Conservation (phyloP, 2,329 filamentous ascomycete genomes). For the Alternaria incomplexa region DNA sequence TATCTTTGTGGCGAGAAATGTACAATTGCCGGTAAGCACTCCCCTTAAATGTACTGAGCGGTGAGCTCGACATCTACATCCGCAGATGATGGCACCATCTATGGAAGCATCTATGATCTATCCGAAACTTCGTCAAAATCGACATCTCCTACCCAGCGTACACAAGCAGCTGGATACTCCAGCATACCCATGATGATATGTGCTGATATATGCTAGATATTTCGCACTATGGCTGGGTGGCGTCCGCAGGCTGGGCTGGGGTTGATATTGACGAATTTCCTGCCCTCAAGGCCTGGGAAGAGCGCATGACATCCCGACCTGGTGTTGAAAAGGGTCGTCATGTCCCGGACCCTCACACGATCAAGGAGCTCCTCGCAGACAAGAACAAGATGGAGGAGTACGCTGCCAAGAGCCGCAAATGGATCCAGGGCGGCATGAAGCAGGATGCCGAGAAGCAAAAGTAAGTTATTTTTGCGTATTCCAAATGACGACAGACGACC, state of each 20-base stretch:
- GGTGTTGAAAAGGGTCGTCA: constrained; percentile 78
- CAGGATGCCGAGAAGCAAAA: constrained; percentile 56
- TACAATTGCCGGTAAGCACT: constrained; percentile 55
- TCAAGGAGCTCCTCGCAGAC: constrained; percentile 65
- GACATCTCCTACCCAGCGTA: not conserved
- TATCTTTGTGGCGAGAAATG: constrained; percentile 68
- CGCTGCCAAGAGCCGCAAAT: constrained; percentile 60
- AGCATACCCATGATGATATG: not conserved
- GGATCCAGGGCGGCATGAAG: constrained; percentile 75
- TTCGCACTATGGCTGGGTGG: constrained; percentile 79
- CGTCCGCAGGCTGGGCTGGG: constrained; percentile 64
- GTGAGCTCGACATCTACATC: not conserved
- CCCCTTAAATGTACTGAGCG: not conserved
- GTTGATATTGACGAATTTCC: constrained; percentile 79
- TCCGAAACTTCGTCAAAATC: not conserved
- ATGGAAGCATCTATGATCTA: not conserved
- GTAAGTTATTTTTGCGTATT: constrained; percentile 25
- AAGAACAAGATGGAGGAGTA: constrained; percentile 64
- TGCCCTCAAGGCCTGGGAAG: constrained; percentile 76
- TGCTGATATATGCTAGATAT: constrained; percentile 62
- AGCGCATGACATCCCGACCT: constrained; percentile 70
- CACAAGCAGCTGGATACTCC: not conserved
- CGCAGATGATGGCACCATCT: not conserved
- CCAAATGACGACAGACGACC: not conserved
- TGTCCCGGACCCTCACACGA: constrained; percentile 69